Percentiles rank a stretch among this genome's conserved stretches.
Evolutionary conservation across 169 alveolate species (phyloP).

Genomic region (Plasmodium cynomolgi): DNA sequence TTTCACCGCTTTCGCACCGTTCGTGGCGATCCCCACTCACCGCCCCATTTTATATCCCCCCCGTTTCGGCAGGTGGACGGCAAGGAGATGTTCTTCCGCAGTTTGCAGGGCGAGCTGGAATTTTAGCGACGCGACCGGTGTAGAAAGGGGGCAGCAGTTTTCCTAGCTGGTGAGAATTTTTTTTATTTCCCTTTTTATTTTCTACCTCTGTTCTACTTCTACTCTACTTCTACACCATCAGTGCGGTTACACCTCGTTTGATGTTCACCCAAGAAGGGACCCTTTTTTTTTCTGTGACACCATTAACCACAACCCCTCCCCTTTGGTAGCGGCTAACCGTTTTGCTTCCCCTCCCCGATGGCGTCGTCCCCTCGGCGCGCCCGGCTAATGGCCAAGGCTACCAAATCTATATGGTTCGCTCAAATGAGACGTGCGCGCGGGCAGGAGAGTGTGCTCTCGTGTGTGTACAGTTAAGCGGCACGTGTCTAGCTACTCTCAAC

Average conservation of each 20-base stretch:
- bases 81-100: conserved; percentile 68
- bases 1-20: background rate
- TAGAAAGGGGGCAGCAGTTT: background rate
- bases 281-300: background rate
- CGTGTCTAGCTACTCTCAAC: background rate
- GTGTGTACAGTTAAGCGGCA: background rate
- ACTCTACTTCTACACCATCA: background rate
- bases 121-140: background rate
- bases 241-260: background rate
- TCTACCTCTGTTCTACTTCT: background rate
- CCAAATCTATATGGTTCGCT: conserved; percentile 2
- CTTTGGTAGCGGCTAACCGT: background rate
- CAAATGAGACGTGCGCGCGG: background rate
- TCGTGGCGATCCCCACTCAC: background rate
- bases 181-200: background rate
- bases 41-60: background rate
- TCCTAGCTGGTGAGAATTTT: background rate
- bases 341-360: background rate
- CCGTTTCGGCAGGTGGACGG: conserved; percentile 47
- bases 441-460: too few relatives aligned
- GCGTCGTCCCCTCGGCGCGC: background rate
- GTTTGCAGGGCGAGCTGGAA: conserved; percentile 70
- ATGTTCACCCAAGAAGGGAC: background rate
- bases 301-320: background rate
- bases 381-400: conserved; percentile 4